Conservation (phyloP, 2,329 filamentous ascomycete species). For the Leptographium flavum region DNA sequence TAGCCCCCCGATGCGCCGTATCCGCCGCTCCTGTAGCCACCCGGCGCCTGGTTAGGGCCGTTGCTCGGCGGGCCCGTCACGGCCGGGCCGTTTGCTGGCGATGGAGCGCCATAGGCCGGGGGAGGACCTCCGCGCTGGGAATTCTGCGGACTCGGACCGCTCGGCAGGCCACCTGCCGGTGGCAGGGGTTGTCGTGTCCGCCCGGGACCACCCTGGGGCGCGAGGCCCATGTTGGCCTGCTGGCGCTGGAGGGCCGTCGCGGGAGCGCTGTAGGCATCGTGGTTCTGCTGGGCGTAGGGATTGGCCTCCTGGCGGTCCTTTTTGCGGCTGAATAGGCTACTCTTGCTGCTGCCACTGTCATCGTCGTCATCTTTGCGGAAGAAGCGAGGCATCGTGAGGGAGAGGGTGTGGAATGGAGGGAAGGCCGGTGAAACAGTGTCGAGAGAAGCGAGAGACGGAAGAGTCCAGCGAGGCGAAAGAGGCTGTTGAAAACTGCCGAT, state of each 20-base stretch:
- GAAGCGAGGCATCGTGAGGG: constrained; percentile 40
- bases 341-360: constrained; percentile 27
- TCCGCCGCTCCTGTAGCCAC: constrained; percentile 38
- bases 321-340: constrained; percentile 39
- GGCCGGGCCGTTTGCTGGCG: constrained; percentile 11
- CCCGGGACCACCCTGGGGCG: constrained; percentile 10
- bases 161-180: too few species aligned
- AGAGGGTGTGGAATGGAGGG: too few species aligned
- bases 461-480: too few species aligned
- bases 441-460: too few species aligned
- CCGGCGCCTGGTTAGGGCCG: constrained; percentile 10
- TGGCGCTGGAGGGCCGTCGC: constrained; percentile 31
- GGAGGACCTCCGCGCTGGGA: too few species aligned
- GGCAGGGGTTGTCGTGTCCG: too few species aligned
- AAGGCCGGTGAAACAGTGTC: neutral
- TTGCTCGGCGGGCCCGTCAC: constrained; percentile 6
- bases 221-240: constrained; percentile 7
- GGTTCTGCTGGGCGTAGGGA: constrained; percentile 40
- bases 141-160: constrained; percentile 21
- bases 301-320: constrained; percentile 31
- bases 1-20: constrained; percentile 38
- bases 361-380: constrained; percentile 35
- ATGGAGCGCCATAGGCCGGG: constrained; percentile 4
- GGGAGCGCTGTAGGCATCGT: constrained; percentile 37
- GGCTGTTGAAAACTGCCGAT: too few species aligned